Evolutionary conservation across 768 basidiomycete species (phyloP).

Genomic region (Tulasnella calospora): DNA sequence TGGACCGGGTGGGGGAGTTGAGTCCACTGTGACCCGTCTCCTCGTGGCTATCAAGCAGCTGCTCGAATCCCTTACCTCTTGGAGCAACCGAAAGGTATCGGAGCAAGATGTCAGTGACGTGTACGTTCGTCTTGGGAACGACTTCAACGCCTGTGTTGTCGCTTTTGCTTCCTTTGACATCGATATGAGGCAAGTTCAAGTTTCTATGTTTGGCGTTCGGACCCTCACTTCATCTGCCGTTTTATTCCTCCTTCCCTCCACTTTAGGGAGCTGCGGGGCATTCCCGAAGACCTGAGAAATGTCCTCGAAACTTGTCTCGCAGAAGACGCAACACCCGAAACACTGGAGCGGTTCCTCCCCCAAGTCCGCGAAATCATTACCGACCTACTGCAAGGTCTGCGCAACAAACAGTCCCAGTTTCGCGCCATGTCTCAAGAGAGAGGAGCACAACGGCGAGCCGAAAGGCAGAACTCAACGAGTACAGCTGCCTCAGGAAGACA

Average conservation of each 20-base stretch:
- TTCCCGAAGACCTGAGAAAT: slow-evolving; percentile 82
- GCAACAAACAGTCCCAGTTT: slow-evolving; percentile 84
- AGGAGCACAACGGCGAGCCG: slow-evolving; percentile 27
- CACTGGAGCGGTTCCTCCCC: slow-evolving; percentile 84
- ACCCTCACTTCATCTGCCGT: neutral
- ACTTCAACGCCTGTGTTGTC: slow-evolving; percentile 89
- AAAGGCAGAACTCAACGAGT: slow-evolving; percentile 13
- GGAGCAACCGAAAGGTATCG: slow-evolving; percentile 67
- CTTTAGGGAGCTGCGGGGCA: slow-evolving; percentile 72
- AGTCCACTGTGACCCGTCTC: slow-evolving; percentile 85
- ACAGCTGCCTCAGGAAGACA: neutral
- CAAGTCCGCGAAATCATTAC: slow-evolving; percentile 90
- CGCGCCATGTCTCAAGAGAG: slow-evolving; percentile 64
- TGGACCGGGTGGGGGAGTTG: slow-evolving; percentile 58
- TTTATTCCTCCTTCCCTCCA: slow-evolving; percentile 9
- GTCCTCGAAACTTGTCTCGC: slow-evolving; percentile 88
- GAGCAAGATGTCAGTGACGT: slow-evolving; percentile 90
- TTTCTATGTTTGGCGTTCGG: slow-evolving; percentile 10
- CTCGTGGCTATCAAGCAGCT: slow-evolving; percentile 92
- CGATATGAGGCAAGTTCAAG: slow-evolving; percentile 73
- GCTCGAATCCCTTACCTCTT: slow-evolving; percentile 81
- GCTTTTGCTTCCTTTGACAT: slow-evolving; percentile 83
- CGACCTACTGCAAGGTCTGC: slow-evolving; percentile 85
- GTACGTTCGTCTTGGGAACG: slow-evolving; percentile 93
- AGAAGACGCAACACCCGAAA: slow-evolving; percentile 80